Evolutionary conservation across 148 eudicot species (phyloP), one percentile per base, ranked within the genome.

Genomic region (Heliosperma pusillum): DNA sequence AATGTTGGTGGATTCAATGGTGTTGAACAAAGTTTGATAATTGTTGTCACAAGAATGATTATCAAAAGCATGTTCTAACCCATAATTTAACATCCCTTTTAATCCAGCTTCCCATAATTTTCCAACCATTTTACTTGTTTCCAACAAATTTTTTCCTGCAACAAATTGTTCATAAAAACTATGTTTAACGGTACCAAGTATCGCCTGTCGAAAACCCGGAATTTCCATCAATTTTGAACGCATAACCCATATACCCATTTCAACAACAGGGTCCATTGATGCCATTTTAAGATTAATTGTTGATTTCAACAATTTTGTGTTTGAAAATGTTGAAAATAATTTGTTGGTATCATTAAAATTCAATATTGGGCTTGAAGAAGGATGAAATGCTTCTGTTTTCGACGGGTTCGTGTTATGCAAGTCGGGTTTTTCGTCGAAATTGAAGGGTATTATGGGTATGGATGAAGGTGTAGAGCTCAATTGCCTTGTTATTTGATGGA

Each of bases 161-260:
- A 88, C 89, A 70, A 95, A 95, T 33, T 95, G 98, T 7, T 86
- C 96, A 57, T 85, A 95, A 47, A 95, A 83, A 22, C 88, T 90
- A 15, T 62, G 77, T n/a, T 83, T 81, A 0, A 86, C 81, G 0
- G 70, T 50, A 10, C 78, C 86, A 4, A 89, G 20, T 10, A 88
- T 74, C 15, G 77, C 56, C 58, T 83, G 77, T 3, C 84, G 71
- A 2, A 83, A 29, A 8, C 86, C 42, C 21, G 85, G 82, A 10
- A 71, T 76, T 1, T 77, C 73, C 80, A 95, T 83, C 52, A 90
- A 70, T 77, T 65, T 80, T 0, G 96, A 94, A 21, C 82, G 76
- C 96, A 90, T 89, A 0, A 95, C 87, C 89, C 89, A 82, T 53
- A 77, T 63, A 10, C 98, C 98, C 61, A 92, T 1, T 73, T 90